Evolutionary conservation across 1,284 basidiomycete species (phyloP).

Genomic region (Cryptococcus sp.): DNA sequence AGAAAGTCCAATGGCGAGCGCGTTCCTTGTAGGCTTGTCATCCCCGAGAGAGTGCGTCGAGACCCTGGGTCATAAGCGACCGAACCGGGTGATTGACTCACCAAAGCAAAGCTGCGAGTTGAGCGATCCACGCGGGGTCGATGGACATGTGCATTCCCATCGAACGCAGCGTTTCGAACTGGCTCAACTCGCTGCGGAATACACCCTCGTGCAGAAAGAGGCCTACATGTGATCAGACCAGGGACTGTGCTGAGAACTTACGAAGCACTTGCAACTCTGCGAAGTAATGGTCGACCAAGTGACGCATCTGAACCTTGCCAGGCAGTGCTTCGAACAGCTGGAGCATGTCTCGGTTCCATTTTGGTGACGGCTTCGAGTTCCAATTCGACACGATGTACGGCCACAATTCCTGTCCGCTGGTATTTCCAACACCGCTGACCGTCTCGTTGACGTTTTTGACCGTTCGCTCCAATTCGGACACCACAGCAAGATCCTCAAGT

Average conservation of each 20-base stretch:
- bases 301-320: neutral
- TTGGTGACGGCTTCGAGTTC: neutral
- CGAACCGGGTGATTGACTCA: neutral
- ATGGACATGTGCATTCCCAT: constrained; percentile 6
- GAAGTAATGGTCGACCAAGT: constrained; percentile 6
- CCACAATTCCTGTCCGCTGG: constrained; percentile 2
- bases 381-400: constrained; percentile 5
- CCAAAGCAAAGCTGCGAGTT: constrained; percentile 6
- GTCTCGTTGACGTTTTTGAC: neutral
- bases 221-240: neutral
- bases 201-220: neutral
- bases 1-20: too few species aligned
- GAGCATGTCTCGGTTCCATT: constrained; percentile 4
- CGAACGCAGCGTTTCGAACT: constrained; percentile 3
- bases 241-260: neutral
- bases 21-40: neutral
- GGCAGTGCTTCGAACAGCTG: constrained; percentile 2
- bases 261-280: constrained; percentile 8
- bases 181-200: constrained; percentile 4
- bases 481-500: neutral
- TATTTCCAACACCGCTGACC: neutral
- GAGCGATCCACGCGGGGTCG: constrained; percentile 12
- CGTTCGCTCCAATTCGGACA: neutral
- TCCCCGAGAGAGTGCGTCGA: constrained; percentile 4
- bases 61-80: constrained; percentile 4